A percentile compares a stretch with the other conserved stretches of the same genome.
Evolutionary conservation across 208 protist genomes (phyloP).

Genomic region (Leishmania guyanensis): DNA sequence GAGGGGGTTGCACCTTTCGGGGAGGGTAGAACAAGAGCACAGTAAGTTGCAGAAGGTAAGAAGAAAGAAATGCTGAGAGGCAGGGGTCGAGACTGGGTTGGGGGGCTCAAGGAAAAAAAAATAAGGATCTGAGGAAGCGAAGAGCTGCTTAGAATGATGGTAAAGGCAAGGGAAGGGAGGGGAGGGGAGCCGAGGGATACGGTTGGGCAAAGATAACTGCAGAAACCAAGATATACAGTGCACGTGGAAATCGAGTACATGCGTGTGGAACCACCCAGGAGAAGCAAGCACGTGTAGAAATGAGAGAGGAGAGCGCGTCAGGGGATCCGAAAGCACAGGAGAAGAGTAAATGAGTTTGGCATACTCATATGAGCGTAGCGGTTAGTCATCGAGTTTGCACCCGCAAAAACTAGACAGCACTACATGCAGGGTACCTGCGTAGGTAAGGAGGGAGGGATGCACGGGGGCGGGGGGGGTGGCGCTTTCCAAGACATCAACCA

Average conservation of each 20-base stretch:
- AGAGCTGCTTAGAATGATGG: not conserved
- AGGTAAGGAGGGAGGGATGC: not conserved
- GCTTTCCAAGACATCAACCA: not conserved
- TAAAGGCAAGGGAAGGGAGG: too few species aligned
- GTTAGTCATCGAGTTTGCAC: not conserved
- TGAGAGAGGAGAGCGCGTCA: not conserved
- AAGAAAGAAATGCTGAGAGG: not conserved
- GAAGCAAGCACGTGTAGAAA: not conserved
- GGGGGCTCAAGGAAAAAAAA: not conserved
- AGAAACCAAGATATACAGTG: not conserved
- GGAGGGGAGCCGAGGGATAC: not conserved
- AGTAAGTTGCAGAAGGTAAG: not conserved
- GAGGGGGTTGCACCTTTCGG: not conserved
- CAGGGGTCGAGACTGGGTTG: not conserved
- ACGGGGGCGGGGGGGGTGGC: not conserved
- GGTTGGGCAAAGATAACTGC: not conserved
- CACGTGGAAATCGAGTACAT: not conserved
- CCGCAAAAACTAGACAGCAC: not conserved
- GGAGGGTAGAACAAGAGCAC: not conserved
- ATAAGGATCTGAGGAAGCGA: not conserved
- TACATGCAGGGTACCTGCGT: not conserved
- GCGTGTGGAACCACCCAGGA: not conserved
- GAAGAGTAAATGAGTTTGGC: not conserved
- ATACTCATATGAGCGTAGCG: not conserved
- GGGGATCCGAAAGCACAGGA: not conserved